Evolutionary conservation across 2,329 filamentous ascomycete genomes (phyloP).

Genomic region (Calonectria ilicicola): DNA sequence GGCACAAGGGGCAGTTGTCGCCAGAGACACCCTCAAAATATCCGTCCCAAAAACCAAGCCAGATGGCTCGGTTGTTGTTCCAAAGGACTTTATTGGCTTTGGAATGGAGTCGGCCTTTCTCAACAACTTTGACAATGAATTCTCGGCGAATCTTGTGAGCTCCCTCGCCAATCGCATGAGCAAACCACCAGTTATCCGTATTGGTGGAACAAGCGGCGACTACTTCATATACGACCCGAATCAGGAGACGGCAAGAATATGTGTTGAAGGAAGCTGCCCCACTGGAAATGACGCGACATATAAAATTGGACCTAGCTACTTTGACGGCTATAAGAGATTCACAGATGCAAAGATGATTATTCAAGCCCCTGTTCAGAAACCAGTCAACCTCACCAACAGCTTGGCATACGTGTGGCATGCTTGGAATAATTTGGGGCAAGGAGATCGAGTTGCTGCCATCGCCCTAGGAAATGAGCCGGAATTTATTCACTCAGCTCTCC

Average conservation of each 20-base stretch:
- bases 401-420: not conserved
- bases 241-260: not conserved
- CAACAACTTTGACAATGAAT: not conserved
- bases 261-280: not conserved
- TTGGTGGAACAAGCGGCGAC: not conserved
- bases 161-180: not conserved
- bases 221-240: not conserved
- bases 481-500: not conserved
- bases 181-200: not conserved
- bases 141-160: not conserved
- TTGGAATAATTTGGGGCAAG: not conserved
- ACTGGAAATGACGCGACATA: not conserved
- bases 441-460: not conserved
- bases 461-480: not conserved
- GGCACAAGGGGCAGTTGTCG: not conserved
- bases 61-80: not conserved
- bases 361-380: not conserved
- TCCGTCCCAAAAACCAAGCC: not conserved
- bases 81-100: not conserved
- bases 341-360: not conserved
- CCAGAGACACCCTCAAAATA: not conserved
- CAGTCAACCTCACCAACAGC: not conserved
- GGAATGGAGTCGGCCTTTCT: not conserved
- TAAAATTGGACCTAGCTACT: not conserved
- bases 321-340: not conserved